Evolutionary conservation across 1,284 basidiomycete genomes (phyloP).

Genomic region (Cryptococcus jaspeensis): DNA sequence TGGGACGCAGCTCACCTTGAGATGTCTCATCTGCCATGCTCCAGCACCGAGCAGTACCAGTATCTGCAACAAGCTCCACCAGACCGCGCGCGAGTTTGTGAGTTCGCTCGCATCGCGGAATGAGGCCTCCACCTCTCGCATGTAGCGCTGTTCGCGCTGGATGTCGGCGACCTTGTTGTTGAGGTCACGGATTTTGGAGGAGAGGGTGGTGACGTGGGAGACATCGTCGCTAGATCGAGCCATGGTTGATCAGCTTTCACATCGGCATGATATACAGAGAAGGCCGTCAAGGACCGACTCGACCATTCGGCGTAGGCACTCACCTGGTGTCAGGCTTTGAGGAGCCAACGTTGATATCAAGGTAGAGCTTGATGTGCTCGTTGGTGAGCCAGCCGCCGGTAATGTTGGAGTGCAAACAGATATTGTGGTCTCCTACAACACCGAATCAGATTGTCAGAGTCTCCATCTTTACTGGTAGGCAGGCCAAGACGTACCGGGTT

Average conservation of each 20-base stretch:
- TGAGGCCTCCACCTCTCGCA: constrained; percentile 90
- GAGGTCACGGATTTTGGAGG: constrained; percentile 81
- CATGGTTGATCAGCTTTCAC: neutral
- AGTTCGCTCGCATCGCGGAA: constrained; percentile 85
- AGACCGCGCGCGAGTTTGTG: constrained; percentile 85
- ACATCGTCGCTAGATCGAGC: constrained; percentile 58
- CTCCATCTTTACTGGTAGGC: neutral
- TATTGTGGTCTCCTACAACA: constrained; percentile 78
- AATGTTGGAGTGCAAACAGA: constrained; percentile 89
- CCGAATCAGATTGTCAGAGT: neutral
- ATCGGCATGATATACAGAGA: neutral
- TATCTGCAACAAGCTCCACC: constrained; percentile 89
- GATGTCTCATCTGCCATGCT: constrained; percentile 87
- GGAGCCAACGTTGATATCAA: constrained; percentile 88
- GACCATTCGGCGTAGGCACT: constrained; percentile 16
- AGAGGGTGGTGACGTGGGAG: constrained; percentile 81
- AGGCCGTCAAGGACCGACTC: neutral
- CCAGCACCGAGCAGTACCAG: constrained; percentile 79
- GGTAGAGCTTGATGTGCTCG: constrained; percentile 88
- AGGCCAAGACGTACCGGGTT: constrained; percentile 55
- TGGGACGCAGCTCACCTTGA: constrained; percentile 63
- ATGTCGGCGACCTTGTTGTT: constrained; percentile 92
- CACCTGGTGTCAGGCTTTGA: constrained; percentile 78
- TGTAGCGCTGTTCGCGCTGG: constrained; percentile 93
- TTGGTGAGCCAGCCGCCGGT: constrained; percentile 75